A percentile compares a stretch with the other conserved stretches of the same genome.
Conservation (phyloP, 805 yeast genomes). For the Candida ponderosae region DNA sequence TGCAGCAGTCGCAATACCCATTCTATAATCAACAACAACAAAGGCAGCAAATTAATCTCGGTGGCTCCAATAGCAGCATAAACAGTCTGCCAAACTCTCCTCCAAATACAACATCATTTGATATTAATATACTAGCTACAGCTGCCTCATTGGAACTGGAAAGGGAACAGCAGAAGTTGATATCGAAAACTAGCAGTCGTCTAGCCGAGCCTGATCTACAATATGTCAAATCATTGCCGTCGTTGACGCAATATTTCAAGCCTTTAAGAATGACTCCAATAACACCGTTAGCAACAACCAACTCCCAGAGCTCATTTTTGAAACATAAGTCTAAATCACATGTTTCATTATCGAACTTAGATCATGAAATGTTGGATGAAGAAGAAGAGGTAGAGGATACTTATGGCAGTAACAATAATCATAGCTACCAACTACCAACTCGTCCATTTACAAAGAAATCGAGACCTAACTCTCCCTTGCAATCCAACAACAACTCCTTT, state of each 20-base stretch:
- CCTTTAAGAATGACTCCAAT: constrained; percentile 22
- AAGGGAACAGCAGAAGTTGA: constrained; percentile 15
- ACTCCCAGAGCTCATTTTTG: constrained; percentile 10
- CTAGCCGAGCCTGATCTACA: constrained; percentile 6
- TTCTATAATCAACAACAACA: constrained; percentile 2
- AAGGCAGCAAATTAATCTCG: not conserved
- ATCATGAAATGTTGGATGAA: constrained; percentile 19
- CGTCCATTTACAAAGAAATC: constrained; percentile 24
- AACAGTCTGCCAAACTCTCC: not conserved
- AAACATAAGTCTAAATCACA: constrained; percentile 17
- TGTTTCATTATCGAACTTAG: constrained; percentile 17
- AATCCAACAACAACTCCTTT: constrained; percentile 4
- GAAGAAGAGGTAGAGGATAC: constrained; percentile 36
- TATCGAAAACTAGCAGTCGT: not conserved
- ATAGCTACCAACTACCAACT: constrained; percentile 4
- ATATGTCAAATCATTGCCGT: constrained; percentile 20
- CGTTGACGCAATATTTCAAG: constrained; percentile 17
- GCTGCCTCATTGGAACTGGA: constrained; percentile 23
- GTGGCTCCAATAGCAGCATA: not conserved
- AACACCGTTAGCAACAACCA: constrained; percentile 12
- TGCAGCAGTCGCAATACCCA: too few species aligned
- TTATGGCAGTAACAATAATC: constrained; percentile 20
- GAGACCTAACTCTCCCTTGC: constrained; percentile 27
- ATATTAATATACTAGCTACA: constrained; percentile 20
- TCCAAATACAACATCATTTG: constrained; percentile 9